Evolutionary conservation across 2,329 filamentous ascomycete genomes (phyloP).

Genomic region (Sarocladiaceae sp.): DNA sequence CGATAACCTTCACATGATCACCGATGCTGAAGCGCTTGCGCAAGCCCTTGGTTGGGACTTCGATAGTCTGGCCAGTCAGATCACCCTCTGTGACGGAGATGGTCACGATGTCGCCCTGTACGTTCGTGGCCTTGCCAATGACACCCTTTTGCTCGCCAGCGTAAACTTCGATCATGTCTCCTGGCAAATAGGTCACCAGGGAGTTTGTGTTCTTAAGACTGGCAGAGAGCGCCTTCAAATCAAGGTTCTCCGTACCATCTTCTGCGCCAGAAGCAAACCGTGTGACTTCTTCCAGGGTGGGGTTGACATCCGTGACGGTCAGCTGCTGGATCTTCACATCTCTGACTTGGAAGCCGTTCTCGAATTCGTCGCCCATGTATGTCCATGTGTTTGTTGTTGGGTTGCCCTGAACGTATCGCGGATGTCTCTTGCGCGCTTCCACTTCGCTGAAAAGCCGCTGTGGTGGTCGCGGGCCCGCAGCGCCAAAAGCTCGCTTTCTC

Average conservation of each 20-base stretch:
- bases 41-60: constrained; percentile 86
- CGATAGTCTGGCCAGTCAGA: constrained; percentile 77
- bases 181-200: constrained; percentile 81
- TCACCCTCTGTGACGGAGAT: constrained; percentile 81
- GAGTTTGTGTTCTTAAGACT: constrained; percentile 82
- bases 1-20: constrained; percentile 98
- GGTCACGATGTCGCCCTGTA: constrained; percentile 88
- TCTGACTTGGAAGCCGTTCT: constrained; percentile 90
- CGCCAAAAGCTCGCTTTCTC: constrained; percentile 66
- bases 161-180: constrained; percentile 95
- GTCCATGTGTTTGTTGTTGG: constrained; percentile 76
- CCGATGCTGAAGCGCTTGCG: constrained; percentile 90
- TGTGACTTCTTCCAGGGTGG: constrained; percentile 92
- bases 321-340: constrained; percentile 88
- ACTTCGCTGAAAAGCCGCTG: constrained; percentile 89
- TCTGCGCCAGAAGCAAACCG: constrained; percentile 84
- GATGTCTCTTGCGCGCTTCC: constrained; percentile 86
- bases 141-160: constrained; percentile 93
- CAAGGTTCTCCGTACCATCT: constrained; percentile 89
- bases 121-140: constrained; percentile 77
- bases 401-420: constrained; percentile 59
- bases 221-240: constrained; percentile 84
- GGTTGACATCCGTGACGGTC: constrained; percentile 85
- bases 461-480: constrained; percentile 66
- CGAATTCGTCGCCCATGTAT: constrained; percentile 85